A percentile compares a stretch with the other conserved stretches of the same genome.
Conservation (phyloP, 345 rosid species). For the Excoecaria cochinchinensis region DNA sequence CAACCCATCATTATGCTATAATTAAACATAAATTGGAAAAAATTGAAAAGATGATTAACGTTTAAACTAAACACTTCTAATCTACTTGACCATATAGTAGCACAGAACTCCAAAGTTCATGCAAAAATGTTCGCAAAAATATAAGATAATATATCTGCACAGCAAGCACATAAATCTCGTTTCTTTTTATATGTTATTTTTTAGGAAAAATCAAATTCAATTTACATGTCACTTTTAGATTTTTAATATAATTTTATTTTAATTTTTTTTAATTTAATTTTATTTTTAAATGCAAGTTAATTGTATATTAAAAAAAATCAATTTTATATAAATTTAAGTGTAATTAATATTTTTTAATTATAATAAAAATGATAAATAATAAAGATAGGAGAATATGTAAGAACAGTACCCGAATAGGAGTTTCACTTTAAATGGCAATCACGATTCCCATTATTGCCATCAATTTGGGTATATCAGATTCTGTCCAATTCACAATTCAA, state of each 20-base stretch:
- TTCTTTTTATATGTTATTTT: too few relatives aligned
- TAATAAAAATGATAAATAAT: too few relatives aligned
- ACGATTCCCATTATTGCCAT: not conserved
- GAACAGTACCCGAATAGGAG: not conserved
- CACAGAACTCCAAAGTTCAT: not conserved
- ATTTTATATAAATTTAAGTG: too few relatives aligned
- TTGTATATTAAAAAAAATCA: too few relatives aligned
- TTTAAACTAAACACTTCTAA: not conserved
- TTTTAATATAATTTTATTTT: too few relatives aligned
- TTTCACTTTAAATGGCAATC: not conserved
- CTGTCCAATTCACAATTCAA: not conserved
- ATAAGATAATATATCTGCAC: not conserved
- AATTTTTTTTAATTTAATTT: too few relatives aligned
- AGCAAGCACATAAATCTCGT: not conserved
- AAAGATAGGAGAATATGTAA: too few relatives aligned
- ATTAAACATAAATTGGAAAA: not conserved
- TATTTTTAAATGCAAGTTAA: too few relatives aligned
- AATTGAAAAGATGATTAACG: not conserved
- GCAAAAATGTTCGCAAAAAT: not conserved
- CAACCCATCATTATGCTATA: too few relatives aligned
- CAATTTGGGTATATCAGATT: constrained; percentile 1
- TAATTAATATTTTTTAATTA: too few relatives aligned
- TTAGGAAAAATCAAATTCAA: too few relatives aligned
- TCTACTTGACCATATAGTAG: not conserved
- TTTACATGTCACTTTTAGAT: too few relatives aligned